Base-by-base conservation (phyloP, 2,329 filamentous ascomycete genomes). In the Xylariaceae sp. region DNA sequence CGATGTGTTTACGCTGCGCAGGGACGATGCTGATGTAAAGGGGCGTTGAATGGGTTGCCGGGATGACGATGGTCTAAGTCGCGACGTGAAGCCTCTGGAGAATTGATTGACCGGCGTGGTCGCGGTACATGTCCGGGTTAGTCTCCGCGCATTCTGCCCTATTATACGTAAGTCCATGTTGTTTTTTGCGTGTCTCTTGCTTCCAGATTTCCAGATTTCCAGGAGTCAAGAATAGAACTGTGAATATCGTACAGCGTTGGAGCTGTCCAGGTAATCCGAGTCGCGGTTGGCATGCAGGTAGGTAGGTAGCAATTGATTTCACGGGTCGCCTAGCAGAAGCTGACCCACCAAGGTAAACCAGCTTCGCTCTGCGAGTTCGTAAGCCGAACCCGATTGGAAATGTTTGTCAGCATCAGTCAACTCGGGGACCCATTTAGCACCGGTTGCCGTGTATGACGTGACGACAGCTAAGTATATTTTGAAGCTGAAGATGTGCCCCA, bases 141-240 rank as follows among this genome's bases (percentile, higher is more conserved):
- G n/a, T 4, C 44, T 55, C 47, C 61, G 61, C 34, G 37, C 18
- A 54, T 56, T 56, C 10, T 52, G 58, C 47, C 51, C 15, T 42
- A 53, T 34, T n/a, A 45, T 47, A 11, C 45, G 45, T 45, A 39
- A 6, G 37, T 56, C 61, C 63, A 64, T 64, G 6, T 47, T 34
- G 18, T 42, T n/a, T 11, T 18, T 13, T 8, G 15, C 11, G 3
- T 6, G 9, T 30, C 45, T 35, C 44, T 11, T 35, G 17, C 35
- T 45, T 39, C 51, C 53, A 17, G n/a, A n/a, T 11, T 45, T 39
- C 51, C 53, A 17, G n/a, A n/a, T 11, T 42, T 3, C 42, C 4
- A n/a, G n/a, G 42, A 15, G 5, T 15, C 42, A 45, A 45, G 42
- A 45, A n/a, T 45, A n/a, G 42, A n/a, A 45, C 11, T 13, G 11